Evolutionary conservation across 345 rosid genomes (phyloP), one percentile per base, ranked within the genome.

Genomic region (Syzygium aromaticum): DNA sequence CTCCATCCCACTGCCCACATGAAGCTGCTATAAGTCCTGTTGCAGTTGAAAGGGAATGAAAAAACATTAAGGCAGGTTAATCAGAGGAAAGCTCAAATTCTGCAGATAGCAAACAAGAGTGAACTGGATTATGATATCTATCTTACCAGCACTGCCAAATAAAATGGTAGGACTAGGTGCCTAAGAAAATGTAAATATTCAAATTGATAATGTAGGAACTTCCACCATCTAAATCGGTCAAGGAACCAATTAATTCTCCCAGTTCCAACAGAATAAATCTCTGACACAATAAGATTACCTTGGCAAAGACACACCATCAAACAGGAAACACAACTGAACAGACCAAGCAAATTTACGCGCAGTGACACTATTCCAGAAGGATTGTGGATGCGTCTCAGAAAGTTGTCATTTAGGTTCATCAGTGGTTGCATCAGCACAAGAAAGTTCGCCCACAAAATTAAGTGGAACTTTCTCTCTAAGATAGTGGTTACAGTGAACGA

Each of bases 1-100:
- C 12, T 33, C 43, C 53, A 67, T 96, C 96, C 86, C 94, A 85
- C 85, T 95, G 92, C 84, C 96, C 92, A 86, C 96, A 88, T 73
- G 99, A 94, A 89, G 99, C 99, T 84, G 95, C 98, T 89, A 96
- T 92, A 46, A 96, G 93, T 83, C 99, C 99, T 95, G 96, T 87
- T 73, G 27, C 82, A 38, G 27, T 73, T 38, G 49, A 38, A 73
- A 73, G 7, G 19, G 25, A 73, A 73, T 14, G 11, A 14, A 9
- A 73, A 73, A 21, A 73, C 82, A 38, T 38, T 73, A 19, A 38
- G 49, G 82, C 82, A 33, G 82, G 82, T 73, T 73, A 73, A 73
- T 73, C 82, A 73, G 49, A 73, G 38, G 27, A 33, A 38, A 73
- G 15, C 80, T 33, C 38, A 19, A 73, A 73, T 73, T 40, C 49